Conservation (phyloP, 345 rosid species). For the Lepidium sativum region DNA sequence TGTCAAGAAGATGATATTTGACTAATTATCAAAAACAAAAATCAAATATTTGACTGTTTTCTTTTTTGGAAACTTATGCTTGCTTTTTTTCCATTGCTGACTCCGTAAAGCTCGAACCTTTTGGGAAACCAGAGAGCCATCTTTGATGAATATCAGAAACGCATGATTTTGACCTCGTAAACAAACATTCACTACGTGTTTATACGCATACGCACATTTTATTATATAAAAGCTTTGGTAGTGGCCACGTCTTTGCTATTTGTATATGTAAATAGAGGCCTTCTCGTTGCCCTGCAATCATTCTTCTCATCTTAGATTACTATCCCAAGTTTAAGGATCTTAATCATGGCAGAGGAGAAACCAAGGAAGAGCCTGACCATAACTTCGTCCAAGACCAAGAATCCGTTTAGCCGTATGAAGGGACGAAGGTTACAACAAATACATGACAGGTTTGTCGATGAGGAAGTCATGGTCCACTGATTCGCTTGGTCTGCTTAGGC, state of each 20-base stretch:
- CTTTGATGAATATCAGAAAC: conserved; percentile 7
- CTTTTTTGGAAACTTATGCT: background rate
- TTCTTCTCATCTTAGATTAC: background rate
- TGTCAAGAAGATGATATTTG: background rate
- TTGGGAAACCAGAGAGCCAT: conserved; percentile 8
- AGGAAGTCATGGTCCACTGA: conserved; percentile 30
- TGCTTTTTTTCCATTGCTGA: background rate
- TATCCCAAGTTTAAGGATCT: background rate
- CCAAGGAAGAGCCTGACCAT: conserved; percentile 9
- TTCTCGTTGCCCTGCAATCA: background rate
- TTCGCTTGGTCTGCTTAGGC: conserved; percentile 16
- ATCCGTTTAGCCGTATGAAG: conserved; percentile 18
- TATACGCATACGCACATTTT: background rate
- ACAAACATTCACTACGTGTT: conserved; percentile 7
- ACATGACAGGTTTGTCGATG: conserved; percentile 13
- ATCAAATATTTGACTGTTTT: background rate
- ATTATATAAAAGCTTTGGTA: conserved; percentile 4
- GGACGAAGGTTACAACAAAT: background rate
- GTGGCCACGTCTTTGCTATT: conserved; percentile 23
- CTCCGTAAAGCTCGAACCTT: background rate
- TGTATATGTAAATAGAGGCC: background rate
- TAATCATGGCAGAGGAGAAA: conserved; percentile 17
- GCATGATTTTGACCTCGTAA: conserved; percentile 18
- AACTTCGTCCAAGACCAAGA: conserved; percentile 12
- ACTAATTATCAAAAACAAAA: background rate